Evolutionary conservation across 441 rosid species (phyloP).

Genomic region (Bocquillonia castaneifolia): DNA sequence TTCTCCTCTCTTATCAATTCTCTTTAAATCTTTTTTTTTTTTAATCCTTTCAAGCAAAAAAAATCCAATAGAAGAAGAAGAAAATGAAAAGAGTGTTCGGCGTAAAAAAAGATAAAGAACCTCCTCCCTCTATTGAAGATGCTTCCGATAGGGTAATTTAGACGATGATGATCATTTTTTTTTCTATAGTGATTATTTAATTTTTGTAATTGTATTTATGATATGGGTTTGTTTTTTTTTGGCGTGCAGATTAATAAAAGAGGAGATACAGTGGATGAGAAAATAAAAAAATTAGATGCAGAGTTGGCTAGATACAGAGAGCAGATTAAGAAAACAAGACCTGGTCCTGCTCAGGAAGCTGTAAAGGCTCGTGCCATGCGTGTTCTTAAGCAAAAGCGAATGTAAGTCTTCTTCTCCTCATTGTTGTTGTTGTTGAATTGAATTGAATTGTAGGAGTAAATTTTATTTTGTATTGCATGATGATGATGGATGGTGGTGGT

Average conservation of each 20-base stretch:
- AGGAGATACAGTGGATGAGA: conserved; percentile 91
- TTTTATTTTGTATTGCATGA: too few relatives aligned
- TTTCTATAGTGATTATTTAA: neutral
- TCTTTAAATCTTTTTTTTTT: neutral
- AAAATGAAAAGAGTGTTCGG: conserved; percentile 91
- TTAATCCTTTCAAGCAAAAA: too few relatives aligned
- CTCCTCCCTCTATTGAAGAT: conserved; percentile 82
- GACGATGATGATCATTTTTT: neutral
- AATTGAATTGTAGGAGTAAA: too few relatives aligned
- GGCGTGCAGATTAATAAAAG: conserved; percentile 60
- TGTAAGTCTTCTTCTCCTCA: conserved; percentile 33
- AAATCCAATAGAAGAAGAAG: conserved; percentile 8
- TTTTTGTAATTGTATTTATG: neutral
- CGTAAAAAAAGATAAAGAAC: conserved; percentile 79
- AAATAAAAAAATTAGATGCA: conserved; percentile 72
- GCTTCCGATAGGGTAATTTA: conserved; percentile 73
- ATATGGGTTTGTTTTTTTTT: neutral
- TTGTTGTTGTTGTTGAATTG: neutral
- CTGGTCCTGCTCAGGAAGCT: conserved; percentile 89
- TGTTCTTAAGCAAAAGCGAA: conserved; percentile 90
- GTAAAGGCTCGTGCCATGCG: conserved; percentile 90
- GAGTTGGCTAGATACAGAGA: conserved; percentile 73
- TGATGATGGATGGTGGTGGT: too few relatives aligned
- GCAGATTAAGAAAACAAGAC: conserved; percentile 75
- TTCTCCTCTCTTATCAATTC: too few relatives aligned